Base-by-base conservation (phyloP, 129 eudicot genomes). In the Apium graveolens region DNA sequence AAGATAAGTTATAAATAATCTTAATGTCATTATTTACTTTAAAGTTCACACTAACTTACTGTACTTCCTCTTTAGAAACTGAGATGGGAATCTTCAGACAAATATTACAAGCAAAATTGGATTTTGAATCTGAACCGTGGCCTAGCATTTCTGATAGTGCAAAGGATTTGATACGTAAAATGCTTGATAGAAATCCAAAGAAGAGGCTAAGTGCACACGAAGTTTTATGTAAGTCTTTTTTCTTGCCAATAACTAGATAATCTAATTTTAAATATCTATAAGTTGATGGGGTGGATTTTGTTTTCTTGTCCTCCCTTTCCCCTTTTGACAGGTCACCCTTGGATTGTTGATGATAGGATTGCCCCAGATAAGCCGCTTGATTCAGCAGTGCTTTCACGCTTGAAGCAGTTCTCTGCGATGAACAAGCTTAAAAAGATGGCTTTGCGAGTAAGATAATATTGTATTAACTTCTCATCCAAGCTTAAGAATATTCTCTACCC, bases 391-490 rank as follows among this genome's bases (percentile, higher is more conserved):
- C 80, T 93, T 53, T 93, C 98, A 1, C 97, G 98, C 57, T 84
- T 93, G 72, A 93, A 93, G 83, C 97, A 93, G 81, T 93, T 93
- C 79, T 93, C 98, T 84, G 97, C 95, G 20, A 93, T 93, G 98
- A 93, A 93, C 82, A 93, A 93, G 85, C 94, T 93, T 39, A 93
- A 93, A 89, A 93, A 93, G 87, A 93, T 93, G 98, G 98, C 98
- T 86, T 89, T 91, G 82, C 92, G 98, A 82, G 98, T 93, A 87
- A 83, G 42, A 69, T 68, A 42, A 31, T 9, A 13, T 7, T 57
- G 2, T 78, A 53, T 51, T 31, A 46, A 65, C 7, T 81, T 73
- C 38, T 43, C 3, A 26, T 44, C 60, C 57, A 44, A 11, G 66
- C 45, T 42, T 42, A 42, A 42, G 45, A 42, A 42, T 5, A 17